phyloP scores from a whole-genome alignment of 371 early-diverging fungal species.

The Mortierella sp. region DNA sequence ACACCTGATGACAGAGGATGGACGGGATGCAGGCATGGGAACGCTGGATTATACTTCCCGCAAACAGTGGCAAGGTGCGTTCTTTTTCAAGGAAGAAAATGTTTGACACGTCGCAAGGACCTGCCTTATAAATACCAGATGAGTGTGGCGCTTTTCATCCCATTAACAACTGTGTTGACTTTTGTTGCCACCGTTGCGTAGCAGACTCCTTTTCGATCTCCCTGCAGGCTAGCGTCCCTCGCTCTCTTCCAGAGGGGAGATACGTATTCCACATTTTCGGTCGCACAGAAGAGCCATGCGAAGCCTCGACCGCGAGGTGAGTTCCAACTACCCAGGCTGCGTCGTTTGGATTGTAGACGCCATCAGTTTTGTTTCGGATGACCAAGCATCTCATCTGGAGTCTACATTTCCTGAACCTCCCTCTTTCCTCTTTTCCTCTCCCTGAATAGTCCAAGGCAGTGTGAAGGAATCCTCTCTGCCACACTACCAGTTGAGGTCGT shows the following conservation, averaged over 20 bases:
- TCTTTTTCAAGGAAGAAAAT: not conserved
- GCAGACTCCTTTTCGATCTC: conserved; percentile 18
- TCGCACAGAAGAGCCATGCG: conserved; percentile 29
- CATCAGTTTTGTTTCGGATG: no score
- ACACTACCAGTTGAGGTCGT: conserved; percentile 29
- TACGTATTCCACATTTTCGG: conserved; percentile 39
- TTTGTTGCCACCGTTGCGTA: conserved; percentile 18
- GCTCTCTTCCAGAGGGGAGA: conserved; percentile 21
- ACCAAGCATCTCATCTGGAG: no score
- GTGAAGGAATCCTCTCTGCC: conserved; percentile 36
- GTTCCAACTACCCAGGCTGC: not conserved
- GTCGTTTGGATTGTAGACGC: not conserved
- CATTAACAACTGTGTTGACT: conserved; percentile 1
- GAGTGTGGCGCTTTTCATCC: not conserved
- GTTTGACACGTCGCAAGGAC: not conserved
- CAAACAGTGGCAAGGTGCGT: conserved; percentile 37
- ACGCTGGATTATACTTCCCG: conserved; percentile 16
- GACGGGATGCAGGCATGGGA: conserved; percentile 34
- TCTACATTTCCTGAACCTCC: no score
- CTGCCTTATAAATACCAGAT: not conserved
- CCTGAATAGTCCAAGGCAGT: conserved; percentile 3
- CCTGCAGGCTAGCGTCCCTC: conserved; percentile 18
- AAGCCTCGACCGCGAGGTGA: conserved; percentile 25
- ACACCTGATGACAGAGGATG: conserved; percentile 41
- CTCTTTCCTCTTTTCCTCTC: not conserved